Conservation (phyloP, 352 stramenopile genomes). For the Pythium guiyangense region DNA sequence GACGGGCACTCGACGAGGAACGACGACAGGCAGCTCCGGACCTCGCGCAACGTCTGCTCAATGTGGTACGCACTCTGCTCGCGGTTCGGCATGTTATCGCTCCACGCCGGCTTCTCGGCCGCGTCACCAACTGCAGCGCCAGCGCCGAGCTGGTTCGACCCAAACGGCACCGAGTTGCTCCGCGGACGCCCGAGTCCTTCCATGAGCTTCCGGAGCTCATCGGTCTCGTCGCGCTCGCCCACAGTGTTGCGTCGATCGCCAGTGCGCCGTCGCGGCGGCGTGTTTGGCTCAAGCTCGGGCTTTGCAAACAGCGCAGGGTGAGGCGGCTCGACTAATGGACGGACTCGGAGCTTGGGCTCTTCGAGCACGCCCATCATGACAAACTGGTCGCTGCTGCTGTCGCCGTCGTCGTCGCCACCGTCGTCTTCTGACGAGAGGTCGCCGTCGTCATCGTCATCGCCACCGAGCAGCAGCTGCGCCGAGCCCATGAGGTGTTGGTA, state of each 20-base stretch:
- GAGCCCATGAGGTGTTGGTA: slow-evolving; percentile 14
- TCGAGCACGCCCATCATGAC: slow-evolving; percentile 17
- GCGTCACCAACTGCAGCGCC: slow-evolving; percentile 13
- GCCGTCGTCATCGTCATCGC: slow-evolving; percentile 16
- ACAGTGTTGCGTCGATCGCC: slow-evolving; percentile 7
- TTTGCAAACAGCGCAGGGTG: slow-evolving; percentile 23
- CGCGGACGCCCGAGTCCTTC: slow-evolving; percentile 54
- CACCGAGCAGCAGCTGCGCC: slow-evolving; percentile 15
- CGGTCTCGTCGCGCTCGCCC: slow-evolving; percentile 30
- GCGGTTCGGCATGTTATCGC: slow-evolving; percentile 44
- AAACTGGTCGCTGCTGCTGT: slow-evolving; percentile 15
- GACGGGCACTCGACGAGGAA: slow-evolving; percentile 66
- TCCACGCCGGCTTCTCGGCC: slow-evolving; percentile 47
- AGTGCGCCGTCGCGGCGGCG: slow-evolving; percentile 9
- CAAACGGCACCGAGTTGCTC: slow-evolving; percentile 56
- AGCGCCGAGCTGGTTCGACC: slow-evolving; percentile 29
- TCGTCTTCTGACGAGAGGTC: slow-evolving; percentile 29
- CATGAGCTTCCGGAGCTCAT: slow-evolving; percentile 59
- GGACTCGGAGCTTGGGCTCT: slow-evolving; percentile 6
- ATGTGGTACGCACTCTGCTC: slow-evolving; percentile 31
- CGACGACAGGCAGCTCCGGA: slow-evolving; percentile 48
- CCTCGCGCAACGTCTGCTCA: slow-evolving; percentile 38
- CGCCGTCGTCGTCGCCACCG: slow-evolving; percentile 21
- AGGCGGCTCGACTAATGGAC: not conserved
- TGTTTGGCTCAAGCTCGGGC: slow-evolving; percentile 20